Percentiles rank a stretch among this genome's conserved stretches.
These are phyloP conservation scores for Echites panduratus DNA, from an alignment of 257 asterid genomes.

Conservation along the genomic window DNA sequence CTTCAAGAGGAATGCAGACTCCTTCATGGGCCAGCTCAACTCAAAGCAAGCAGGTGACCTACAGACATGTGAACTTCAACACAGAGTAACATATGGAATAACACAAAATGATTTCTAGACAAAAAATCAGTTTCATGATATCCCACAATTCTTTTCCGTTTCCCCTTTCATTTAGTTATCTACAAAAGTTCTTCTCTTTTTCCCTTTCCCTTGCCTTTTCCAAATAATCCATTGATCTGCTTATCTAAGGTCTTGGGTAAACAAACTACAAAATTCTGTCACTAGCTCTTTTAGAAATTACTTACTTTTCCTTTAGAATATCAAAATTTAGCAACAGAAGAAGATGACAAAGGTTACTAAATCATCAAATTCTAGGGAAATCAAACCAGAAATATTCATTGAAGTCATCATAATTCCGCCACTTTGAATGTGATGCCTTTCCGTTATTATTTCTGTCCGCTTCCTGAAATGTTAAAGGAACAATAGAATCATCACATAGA, in stretches of 20 bases:
- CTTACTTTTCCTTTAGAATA: neutral
- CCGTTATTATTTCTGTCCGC: constrained; percentile 66
- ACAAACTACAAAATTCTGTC: neutral
- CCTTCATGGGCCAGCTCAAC: constrained; percentile 78
- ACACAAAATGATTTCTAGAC: neutral
- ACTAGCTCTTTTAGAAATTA: neutral
- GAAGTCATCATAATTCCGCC: constrained; percentile 98
- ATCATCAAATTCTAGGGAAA: constrained; percentile 9
- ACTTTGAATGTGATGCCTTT: constrained; percentile 87
- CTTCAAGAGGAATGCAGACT: constrained; percentile 56
- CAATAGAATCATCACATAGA: constrained; percentile 3
- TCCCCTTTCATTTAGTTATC: neutral
- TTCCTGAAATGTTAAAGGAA: constrained; percentile 46
- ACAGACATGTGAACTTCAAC: constrained; percentile 6
- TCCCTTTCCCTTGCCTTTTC: neutral
- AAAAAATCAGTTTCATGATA: neutral
- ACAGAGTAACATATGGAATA: constrained; percentile 5
- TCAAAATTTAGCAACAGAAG: neutral
- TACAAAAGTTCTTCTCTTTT: too few species aligned
- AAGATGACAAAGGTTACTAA: neutral
- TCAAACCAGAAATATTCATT: constrained; percentile 91
- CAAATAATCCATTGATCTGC: neutral
- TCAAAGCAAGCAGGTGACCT: constrained; percentile 96
- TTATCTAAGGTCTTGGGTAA: neutral
- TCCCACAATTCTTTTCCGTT: neutral